Evolutionary conservation across 1,284 basidiomycete genomes (phyloP), one percentile per base, ranked within the genome.

Genomic region (Cutaneotrichosporon sp.): DNA sequence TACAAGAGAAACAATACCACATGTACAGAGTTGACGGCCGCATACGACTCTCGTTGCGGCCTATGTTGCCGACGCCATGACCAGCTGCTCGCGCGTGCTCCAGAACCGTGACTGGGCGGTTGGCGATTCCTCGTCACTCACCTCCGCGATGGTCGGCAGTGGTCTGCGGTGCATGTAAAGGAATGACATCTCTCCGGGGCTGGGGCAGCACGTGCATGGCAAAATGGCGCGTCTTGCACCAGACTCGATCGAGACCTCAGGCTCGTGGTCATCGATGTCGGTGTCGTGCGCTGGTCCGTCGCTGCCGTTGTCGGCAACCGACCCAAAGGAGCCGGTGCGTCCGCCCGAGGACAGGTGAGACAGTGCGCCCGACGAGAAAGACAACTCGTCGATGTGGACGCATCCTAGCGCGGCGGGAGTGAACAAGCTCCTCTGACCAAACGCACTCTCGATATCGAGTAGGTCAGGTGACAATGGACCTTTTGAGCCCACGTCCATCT

Each of bases 141-240:
- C 42, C 31, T 58, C 56, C 14, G 42, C 36, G 10, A 58, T 58
- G 21, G 55, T 56, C 55, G 55, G 22, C 22, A 56, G 38, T 2
- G 31, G 40, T 4, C 55, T 38, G 13, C 31, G 18, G 26, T 30
- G 38, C 21, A 26, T 13, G 11, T 56, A 56, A 11, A n/a, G 31
- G 14, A 5, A 16, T 11, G 31, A 30, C 11, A 9, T 4, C n/a
- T 5, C 22, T 1, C 21, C 6, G n/a, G 36, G n/a, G 13, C 10
- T 26, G 21, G 1, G 38, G 22, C n/a, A 7, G n/a, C 9, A 32
- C 22, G 36, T 21, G 14, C 22, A 32, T 8, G 51, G 51, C 18
- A 30, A 52, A 6, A 8, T 16, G 9, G 6, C 31, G 11, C 30
- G 51, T 9, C 13, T 30, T 14, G 50, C 1, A 30, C 31, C 31